Conservation (phyloP, 805 yeast species). For the Ogataea saltuana region DNA sequence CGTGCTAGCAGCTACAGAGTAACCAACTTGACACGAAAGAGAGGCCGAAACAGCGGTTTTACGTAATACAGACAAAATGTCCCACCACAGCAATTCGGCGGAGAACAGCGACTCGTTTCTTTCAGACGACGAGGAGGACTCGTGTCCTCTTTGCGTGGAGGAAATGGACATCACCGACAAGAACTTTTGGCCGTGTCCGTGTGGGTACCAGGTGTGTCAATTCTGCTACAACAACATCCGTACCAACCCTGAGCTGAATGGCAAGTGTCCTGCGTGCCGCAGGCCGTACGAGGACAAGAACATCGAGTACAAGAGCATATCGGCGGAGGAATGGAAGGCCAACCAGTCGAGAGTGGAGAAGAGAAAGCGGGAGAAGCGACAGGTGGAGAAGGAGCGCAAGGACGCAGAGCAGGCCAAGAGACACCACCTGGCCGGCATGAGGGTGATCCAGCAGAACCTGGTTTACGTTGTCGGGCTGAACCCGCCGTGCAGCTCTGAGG, state of each 20-base stretch:
- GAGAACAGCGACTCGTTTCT: slow-evolving; percentile 53
- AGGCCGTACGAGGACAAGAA: slow-evolving; percentile 89
- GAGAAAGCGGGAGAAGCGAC: slow-evolving; percentile 79
- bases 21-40: too few relatives aligned
- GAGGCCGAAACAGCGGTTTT: too few relatives aligned
- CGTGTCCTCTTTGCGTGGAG: slow-evolving; percentile 94
- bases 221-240: slow-evolving; percentile 96
- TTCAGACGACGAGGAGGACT: slow-evolving; percentile 80
- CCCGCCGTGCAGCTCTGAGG: slow-evolving; percentile 85
- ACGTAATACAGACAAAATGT: slow-evolving; percentile 11
- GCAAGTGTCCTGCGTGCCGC: slow-evolving; percentile 97
- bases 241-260: slow-evolving; percentile 92
- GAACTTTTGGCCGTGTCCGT: slow-evolving; percentile 98
- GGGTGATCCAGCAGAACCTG: slow-evolving; percentile 96
- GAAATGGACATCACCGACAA: slow-evolving; percentile 96
- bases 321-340: slow-evolving; percentile 82
- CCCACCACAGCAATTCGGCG: slow-evolving; percentile 20
- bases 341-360: slow-evolving; percentile 81
- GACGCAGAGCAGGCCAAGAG: slow-evolving; percentile 84
- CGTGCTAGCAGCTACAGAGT: too few relatives aligned
- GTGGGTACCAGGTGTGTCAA: slow-evolving; percentile 98
- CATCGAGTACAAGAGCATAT: slow-evolving; percentile 80
- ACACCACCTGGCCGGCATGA: slow-evolving; percentile 91
- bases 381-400: slow-evolving; percentile 86
- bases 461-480: slow-evolving; percentile 95